These are phyloP conservation scores for Verticillium tricorpus DNA, from an alignment of 2,329 filamentous ascomycete species.

Conservation along the genomic window DNA sequence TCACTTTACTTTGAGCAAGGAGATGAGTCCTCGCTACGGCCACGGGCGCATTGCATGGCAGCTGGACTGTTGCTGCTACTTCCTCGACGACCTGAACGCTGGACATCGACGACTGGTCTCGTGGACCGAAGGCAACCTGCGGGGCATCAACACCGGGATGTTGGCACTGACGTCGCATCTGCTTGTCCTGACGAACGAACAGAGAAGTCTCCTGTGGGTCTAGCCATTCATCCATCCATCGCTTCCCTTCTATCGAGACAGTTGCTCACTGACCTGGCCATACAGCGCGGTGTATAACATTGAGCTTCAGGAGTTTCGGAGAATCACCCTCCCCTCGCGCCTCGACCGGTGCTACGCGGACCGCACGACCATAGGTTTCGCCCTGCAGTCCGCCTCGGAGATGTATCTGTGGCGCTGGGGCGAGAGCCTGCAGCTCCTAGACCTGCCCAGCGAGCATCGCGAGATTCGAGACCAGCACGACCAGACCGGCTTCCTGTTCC, in stretches of 20 bases:
- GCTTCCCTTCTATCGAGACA: no score
- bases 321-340: background rate
- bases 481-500: background rate
- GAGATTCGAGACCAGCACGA: background rate
- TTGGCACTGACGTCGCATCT: background rate
- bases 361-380: background rate
- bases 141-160: background rate
- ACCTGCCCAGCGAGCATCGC: background rate
- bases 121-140: background rate
- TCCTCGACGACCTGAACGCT: background rate
- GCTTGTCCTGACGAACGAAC: background rate
- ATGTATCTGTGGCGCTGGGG: background rate
- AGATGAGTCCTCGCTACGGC: background rate
- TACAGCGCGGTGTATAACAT: background rate
- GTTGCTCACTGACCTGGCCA: no score
- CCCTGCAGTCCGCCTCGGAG: background rate
- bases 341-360: background rate
- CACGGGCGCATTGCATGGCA: background rate
- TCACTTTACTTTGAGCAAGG: background rate
- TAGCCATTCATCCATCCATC: no score
- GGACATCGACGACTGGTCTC: background rate
- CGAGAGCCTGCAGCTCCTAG: background rate
- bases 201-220: background rate
- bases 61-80: background rate
- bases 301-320: background rate